Evolutionary conservation across 2,329 filamentous ascomycete genomes (phyloP), one percentile per base, ranked within the genome.

Genomic region (Paramyrothecium sp.): DNA sequence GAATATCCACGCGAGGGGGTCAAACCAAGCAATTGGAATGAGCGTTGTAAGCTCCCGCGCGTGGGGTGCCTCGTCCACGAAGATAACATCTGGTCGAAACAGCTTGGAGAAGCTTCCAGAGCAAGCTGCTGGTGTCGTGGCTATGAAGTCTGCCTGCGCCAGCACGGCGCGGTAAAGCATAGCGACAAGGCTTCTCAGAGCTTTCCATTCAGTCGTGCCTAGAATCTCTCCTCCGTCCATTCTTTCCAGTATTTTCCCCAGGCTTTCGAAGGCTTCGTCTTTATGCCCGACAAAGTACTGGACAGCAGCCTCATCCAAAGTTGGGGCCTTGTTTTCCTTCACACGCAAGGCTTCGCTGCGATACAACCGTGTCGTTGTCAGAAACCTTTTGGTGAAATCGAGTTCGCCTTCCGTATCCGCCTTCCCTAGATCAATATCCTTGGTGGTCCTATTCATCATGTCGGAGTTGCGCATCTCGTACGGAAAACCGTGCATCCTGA

Each of bases 51-150:
- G 65, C 60, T 81, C 78, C 17, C 78, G 66, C 0, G 76, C 76
- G 49, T 81, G 78, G 0, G 77, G 75, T 0, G 76, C 75, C 69
- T 96, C 91, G 48, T 93, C 92, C 61, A 96, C 90, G 67, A 96
- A 93, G 1, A 95, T 85, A 61, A 96, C 87, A 64, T 95, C 90
- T 0, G 92, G 91, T 61, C 89, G 88, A 33, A 92, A 91, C 7
- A 92, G 66, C 2, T 67, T 69, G 0, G 69, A 62, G 34, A 80
- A 77, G 0, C 65, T 61, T 0, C 71, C 71, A 3, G 68, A 72
- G 0, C 75, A 73, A 3, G 77, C 76, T 1, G 79, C 78, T 0
- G 78, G 78, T 1, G 78, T 80, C 0, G 78, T 78, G 0, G 77
- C 77, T 2, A 81, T 69, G 54, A 80, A 80, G 51, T 80, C 78